Base-by-base conservation (phyloP, 768 basidiomycete genomes). In the Kwoniella dendrophila region DNA sequence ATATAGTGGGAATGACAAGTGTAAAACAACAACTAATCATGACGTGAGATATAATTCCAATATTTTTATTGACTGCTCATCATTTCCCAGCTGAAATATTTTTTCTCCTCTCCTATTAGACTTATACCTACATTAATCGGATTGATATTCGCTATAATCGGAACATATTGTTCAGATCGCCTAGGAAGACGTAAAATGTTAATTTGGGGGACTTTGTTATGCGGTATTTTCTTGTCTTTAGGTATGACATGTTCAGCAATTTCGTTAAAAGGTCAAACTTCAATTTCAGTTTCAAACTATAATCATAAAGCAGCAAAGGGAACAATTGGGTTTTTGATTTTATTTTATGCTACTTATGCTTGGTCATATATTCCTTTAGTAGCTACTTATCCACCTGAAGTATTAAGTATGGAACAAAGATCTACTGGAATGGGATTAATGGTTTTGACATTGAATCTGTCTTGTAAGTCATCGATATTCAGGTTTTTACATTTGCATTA, bases 371-470 rank as follows among this genome's bases (percentile, higher is more conserved):
- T 62, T 22, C 71, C 71, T 22, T 48, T 72, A 1, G 43, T 64
- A 22, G 56, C 65, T 41, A 51, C 62, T 2, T 72, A 72, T 52
- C 67, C 71, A 14, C 49, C 60, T 2, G 71, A 72, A 49, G 62
- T 64, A n/a, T 38, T 69, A 32, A 54, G 59, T 27, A 67, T 59
- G 36, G 68, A 69, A 30, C 67, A 69, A 60, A 24, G 71, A 36
- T 64, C 62, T 64, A 68, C 67, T 7, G 71, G 71, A 3, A 64
- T 69, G 63, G 71, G 71, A 0, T 44, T 58, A 40, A 52, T 67
- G 47, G 68, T 68, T 16, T 51, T 72, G 45, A 55, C 41, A 3
- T 24, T 63, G 6, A 69, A 72, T 54, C 12, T 61, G 7, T 33
- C 62, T 45, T 62, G 71, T 72, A 43, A 65, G 67, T 64, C 4